Evolutionary conservation across 148 eudicot genomes (phyloP), one percentile per base, ranked within the genome.

Genomic region (Chenopodium suecicum): DNA sequence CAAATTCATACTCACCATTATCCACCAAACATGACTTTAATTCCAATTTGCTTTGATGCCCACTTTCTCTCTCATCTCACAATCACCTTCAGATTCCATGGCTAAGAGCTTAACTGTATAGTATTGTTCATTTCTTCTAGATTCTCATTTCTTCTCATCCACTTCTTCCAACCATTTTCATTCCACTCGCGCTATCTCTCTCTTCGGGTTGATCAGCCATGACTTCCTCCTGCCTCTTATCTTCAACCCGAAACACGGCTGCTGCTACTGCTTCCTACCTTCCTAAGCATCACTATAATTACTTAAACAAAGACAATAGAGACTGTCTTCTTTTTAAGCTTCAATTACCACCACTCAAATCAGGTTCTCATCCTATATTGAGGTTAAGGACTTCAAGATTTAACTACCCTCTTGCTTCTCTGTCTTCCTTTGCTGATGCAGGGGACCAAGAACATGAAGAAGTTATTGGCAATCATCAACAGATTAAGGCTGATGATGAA

Each of bases 351-450:
- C 67, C 75, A 48, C 85, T 79, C 48, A 90, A 81, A 60, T 78
- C 89, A 41, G 7, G 44, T 63, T 67, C 77, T 80, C 46, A 87
- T 80, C 85, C 92, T 44, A 41, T 91, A 47, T 75, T 86, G 25
- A 85, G 87, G 80, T 86, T 83, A 0, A 85, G 83, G 60, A 87
- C 78, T 69, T 68, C 84, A 9, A 87, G 77, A 67, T 79, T 86
- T 76, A 77, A 73, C 64, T 87, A 78, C 90, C 92, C 89, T 85
- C 84, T 86, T 50, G 91, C 98, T 60, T 78, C 92, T 27, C 86
- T 93, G 10, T 93, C 97, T 27, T 91, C 97, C 52, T 94, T 86
- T 76, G 94, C 97, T 48, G 92, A 84, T n/a, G 84, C 91, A 25
- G 91, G 91, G 14, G 91, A 84, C 14, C 84, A 85, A 75, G 80